phyloP scores from a whole-genome alignment of 345 rosid species.

The Murraya koenigii region DNA sequence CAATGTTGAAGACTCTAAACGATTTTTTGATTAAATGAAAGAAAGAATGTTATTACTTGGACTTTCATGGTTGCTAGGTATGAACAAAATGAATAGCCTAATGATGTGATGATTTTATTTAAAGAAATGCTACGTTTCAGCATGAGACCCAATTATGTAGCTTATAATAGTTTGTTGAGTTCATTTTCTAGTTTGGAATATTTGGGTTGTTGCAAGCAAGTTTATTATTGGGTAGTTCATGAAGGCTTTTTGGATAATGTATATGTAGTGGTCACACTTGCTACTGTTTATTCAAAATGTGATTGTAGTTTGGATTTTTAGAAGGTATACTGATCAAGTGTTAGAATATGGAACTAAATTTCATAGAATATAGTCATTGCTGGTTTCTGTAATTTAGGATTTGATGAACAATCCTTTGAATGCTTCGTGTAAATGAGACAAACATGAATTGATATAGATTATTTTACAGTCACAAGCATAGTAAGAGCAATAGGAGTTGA shows the following conservation, averaged over 20 bases:
- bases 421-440: conserved; percentile 33
- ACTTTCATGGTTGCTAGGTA: conserved; percentile 30
- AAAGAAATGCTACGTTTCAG: conserved; percentile 28
- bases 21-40: conserved; percentile 20
- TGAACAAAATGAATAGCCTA: conserved; percentile 24
- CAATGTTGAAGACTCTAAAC: conserved; percentile 18
- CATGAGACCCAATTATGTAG: conserved; percentile 20
- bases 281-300: conserved; percentile 30
- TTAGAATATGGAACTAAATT: conserved; percentile 26
- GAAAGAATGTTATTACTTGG: conserved; percentile 36
- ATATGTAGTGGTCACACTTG: conserved; percentile 26
- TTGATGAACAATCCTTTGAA: conserved; percentile 20
- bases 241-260: conserved; percentile 28
- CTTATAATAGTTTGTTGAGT: conserved; percentile 30
- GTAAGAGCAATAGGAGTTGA: conserved; percentile 31
- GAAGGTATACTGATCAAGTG: conserved; percentile 16
- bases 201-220: conserved; percentile 30
- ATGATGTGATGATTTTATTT: conserved; percentile 28
- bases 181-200: conserved; percentile 25
- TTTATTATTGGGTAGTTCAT: conserved; percentile 33
- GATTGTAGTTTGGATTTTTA: conserved; percentile 22
- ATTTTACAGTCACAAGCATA: conserved; percentile 27
- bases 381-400: conserved; percentile 33
- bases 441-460: conserved; percentile 23
- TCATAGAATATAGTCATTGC: conserved; percentile 39